These are phyloP conservation scores for Pseudocercospora macadamiae DNA, from an alignment of 2,329 filamentous ascomycete genomes.

Conservation along the genomic window DNA sequence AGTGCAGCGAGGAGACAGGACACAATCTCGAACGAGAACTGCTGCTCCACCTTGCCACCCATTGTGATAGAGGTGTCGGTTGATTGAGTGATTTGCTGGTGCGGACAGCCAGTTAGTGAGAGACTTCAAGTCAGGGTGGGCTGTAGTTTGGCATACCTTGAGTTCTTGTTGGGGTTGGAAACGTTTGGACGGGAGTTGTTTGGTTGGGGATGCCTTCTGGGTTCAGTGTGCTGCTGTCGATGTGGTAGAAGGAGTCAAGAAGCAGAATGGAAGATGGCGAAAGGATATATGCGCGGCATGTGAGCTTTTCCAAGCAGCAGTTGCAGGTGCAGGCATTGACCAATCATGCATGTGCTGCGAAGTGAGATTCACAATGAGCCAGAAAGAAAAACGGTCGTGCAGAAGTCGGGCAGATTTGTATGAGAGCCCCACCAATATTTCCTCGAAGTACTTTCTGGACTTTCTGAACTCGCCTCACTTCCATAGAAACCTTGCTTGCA, in stretches of 20 bases:
- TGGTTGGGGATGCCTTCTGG: background rate
- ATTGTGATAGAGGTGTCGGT: background rate
- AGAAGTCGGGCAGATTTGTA: background rate
- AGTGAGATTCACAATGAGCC: constrained; percentile 8
- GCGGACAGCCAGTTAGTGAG: background rate
- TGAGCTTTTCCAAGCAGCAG: background rate
- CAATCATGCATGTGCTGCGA: constrained; percentile 6
- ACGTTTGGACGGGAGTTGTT: background rate
- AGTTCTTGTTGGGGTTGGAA: background rate
- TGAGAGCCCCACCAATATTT: background rate
- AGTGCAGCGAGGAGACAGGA: constrained; percentile 9
- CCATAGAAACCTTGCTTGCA: no score
- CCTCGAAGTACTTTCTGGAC: no score
- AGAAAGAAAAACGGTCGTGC: background rate
- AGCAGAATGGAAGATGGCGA: background rate
- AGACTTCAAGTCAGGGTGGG: background rate
- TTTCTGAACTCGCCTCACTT: no score
- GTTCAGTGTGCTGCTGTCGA: background rate
- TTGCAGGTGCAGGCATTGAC: constrained; percentile 3
- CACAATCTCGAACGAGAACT: constrained; percentile 22
- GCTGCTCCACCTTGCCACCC: constrained; percentile 9
- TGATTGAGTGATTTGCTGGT: no score
- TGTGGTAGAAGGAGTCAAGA: background rate
- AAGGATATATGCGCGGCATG: background rate
- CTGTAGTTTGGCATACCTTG: background rate